Base-by-base conservation (phyloP, 1,284 basidiomycete genomes). In the Testicularia cyperi region DNA sequence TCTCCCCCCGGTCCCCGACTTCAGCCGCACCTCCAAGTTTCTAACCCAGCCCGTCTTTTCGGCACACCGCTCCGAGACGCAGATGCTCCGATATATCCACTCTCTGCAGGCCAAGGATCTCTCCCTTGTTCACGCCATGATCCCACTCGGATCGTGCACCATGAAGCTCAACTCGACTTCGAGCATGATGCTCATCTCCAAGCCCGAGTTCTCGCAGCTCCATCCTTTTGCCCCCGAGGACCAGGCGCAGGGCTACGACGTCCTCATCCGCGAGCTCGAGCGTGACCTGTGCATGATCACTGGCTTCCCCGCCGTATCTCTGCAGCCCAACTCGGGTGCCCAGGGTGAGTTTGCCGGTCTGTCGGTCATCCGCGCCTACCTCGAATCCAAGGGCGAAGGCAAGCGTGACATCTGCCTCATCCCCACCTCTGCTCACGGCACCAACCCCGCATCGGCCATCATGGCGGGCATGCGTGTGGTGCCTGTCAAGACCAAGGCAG, bases 401-500 rank as follows among this genome's bases (percentile, higher is more conserved):
- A 85, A 94, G 70, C 84, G 94, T 39, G 84, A 97, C 77, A 84
- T 97, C 37, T 98, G 94, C 77, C 80, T 98, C 52, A 95, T 98
- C 66, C 94, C 94, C 35, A 81, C 92, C 45, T 94, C 90, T 64
- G 92, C 94, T 1, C 94, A 97, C 79, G 92, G 92, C 37, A 96
- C 92, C 26, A 77, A 77, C 47, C 75, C 75, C 1, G 75, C 75
- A 6, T 94, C 90, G 30, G 94, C 94, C 35, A 87, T 89, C 45
- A 94, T 98, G 92, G 90, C 94, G 36, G 94, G 94, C 26, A 82
- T 97, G 78, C 94, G 90, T 77, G 94, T 98, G 26, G 90, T 98
- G 2, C 81, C 94, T 18, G 86, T 98, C 76, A 95, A 95, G 81
- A 88, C 88, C 5, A 84, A 87, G 55, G 75, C 80, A 3, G 88